Conservation (phyloP, 192 early-diverging fungal genomes). For the Dispira simplex region DNA sequence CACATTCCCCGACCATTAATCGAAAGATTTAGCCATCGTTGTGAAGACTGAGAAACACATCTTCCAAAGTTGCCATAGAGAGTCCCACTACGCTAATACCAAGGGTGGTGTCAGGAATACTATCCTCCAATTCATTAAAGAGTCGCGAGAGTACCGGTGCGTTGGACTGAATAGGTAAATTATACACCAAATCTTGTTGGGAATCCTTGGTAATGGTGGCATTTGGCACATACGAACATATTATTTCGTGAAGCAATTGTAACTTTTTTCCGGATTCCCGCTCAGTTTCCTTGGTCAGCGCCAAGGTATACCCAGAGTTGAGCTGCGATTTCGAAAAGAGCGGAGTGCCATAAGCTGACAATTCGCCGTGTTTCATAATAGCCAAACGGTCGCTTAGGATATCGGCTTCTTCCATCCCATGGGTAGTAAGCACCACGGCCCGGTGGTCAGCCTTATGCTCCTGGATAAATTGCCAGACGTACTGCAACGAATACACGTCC, state of each 20-base stretch:
- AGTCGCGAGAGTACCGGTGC: constrained; percentile 14
- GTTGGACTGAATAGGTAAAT: constrained; percentile 10
- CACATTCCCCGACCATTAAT: no score
- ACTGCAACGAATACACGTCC: constrained; percentile 30
- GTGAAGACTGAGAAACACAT: constrained; percentile 27
- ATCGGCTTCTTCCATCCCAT: constrained; percentile 52
- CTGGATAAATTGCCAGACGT: constrained; percentile 38
- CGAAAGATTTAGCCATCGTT: neutral
- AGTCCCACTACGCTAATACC: constrained; percentile 19
- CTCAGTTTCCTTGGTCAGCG: constrained; percentile 19
- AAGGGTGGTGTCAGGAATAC: constrained; percentile 13
- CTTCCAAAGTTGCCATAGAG: constrained; percentile 29
- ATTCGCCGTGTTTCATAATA: constrained; percentile 29
- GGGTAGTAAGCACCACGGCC: constrained; percentile 41
- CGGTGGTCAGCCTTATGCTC: constrained; percentile 23
- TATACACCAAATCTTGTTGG: constrained; percentile 18
- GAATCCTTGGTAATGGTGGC: constrained; percentile 21
- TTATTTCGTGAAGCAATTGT: constrained; percentile 19
- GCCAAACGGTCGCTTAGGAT: constrained; percentile 28
- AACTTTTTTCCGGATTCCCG: neutral
- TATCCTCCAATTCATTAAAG: constrained; percentile 17
- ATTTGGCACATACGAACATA: constrained; percentile 19
- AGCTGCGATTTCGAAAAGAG: constrained; percentile 39
- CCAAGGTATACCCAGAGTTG: constrained; percentile 38
- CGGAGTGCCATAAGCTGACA: constrained; percentile 32